Evolutionary conservation across 208 protist species (phyloP).

Genomic region (Giardia duodenalis): DNA sequence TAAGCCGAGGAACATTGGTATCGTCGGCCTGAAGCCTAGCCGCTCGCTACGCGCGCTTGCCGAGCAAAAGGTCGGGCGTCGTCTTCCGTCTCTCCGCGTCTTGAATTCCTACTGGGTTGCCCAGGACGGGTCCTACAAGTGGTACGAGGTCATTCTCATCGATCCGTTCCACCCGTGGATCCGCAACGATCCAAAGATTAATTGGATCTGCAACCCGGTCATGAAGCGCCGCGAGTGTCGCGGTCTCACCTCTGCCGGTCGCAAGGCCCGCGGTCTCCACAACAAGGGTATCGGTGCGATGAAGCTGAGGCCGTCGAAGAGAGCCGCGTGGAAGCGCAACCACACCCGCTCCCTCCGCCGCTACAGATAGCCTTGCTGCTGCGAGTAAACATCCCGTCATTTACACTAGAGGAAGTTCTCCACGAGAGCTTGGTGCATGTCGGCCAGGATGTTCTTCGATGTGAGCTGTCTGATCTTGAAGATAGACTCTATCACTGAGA

Average conservation of each 20-base stretch:
- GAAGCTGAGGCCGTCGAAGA: constrained; percentile 76
- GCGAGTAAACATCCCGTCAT: not conserved
- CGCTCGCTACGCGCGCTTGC: constrained; percentile 78
- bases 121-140: constrained; percentile 57
- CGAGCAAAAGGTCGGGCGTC: constrained; percentile 84
- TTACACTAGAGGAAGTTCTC: not conserved
- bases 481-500: constrained; percentile 91
- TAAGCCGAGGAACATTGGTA: constrained; percentile 89
- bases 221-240: constrained; percentile 86
- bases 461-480: constrained; percentile 54
- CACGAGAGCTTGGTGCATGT: not conserved
- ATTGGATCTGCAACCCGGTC: constrained; percentile 90
- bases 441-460: not conserved
- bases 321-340: constrained; percentile 87
- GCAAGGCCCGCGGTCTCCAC: constrained; percentile 75
- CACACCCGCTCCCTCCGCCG: constrained; percentile 76
- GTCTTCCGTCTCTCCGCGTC: constrained; percentile 81
- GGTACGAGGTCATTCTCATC: constrained; percentile 87
- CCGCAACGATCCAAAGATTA: constrained; percentile 86
- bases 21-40: constrained; percentile 83
- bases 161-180: constrained; percentile 88
- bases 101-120: constrained; percentile 99
- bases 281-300: constrained; percentile 76
- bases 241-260: constrained; percentile 88
- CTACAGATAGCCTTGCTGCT: constrained; percentile 61